Evolutionary conservation across 139 green algal genomes (phyloP), one percentile per base, ranked within the genome.

Genomic region (Chlamydomonas sp.): DNA sequence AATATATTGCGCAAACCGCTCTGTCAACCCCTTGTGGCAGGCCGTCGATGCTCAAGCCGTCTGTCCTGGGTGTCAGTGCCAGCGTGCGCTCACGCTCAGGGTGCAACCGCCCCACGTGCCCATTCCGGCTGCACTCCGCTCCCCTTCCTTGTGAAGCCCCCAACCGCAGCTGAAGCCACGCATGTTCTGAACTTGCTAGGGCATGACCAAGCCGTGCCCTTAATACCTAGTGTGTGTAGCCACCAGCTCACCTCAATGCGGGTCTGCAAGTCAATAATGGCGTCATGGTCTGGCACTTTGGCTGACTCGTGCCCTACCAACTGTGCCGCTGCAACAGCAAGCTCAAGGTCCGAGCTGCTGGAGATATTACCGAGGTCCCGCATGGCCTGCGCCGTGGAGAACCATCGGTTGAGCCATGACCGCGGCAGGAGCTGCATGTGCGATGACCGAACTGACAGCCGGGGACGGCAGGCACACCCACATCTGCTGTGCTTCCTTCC

Each of bases 201-300:
- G 31, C 31, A 49, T 49, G 31, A 49, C 31, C 31, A 49, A 49
- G 31, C 31, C 31, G 31, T 49, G 31, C 31, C 31, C 31, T 49
- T 49, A 49, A 49, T 49, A 49, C 31, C 31, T 49, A 49, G 31
- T 49, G 31, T 49, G 31, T 49, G 31, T 49, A 49, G 31, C 31
- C 31, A 49, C 66, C 59, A 3, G 79, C 89, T 57, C 64, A 96
- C 92, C 77, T 95, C 90, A 5, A 96, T 66, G 75, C 89, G 81
- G 31, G 87, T 57, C 61, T 91, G 77, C 61, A 96, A 91, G 78
- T 93, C 85, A 17, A 88, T 75, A n/a, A 95, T 84, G 5, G 92
- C 88, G 49, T 96, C 94, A 20, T 95, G 88, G 85, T 97, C 95
- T 49, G 93, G 88, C 9, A 94, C 88, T 49, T 90, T 92, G 16